These are phyloP conservation scores for Salix caprea DNA, from an alignment of 345 rosid genomes.

Conservation along the genomic window DNA sequence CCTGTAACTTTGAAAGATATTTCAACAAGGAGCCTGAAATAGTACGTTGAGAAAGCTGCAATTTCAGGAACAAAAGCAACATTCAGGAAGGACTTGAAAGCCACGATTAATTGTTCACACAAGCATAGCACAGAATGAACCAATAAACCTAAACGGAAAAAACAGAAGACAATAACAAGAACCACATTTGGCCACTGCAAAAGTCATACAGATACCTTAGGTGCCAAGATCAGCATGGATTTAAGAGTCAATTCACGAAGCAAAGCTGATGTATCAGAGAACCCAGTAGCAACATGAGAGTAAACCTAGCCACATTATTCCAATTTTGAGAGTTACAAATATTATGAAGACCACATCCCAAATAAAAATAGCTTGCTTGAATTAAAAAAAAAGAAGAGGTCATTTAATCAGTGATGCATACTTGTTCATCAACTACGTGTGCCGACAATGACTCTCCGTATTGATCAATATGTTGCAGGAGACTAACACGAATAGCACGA, in stretches of 20 bases:
- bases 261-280: constrained; percentile 85
- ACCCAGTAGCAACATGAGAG: constrained; percentile 92
- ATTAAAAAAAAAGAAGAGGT: background rate
- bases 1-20: constrained; percentile 96
- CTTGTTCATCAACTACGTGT: constrained; percentile 94
- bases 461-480: constrained; percentile 94
- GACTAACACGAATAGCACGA: constrained; percentile 89
- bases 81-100: constrained; percentile 20
- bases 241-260: constrained; percentile 97
- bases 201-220: constrained; percentile 53
- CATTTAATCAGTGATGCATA: constrained; percentile 29
- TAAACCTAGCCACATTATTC: constrained; percentile 53
- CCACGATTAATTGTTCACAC: background rate
- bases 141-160: background rate
- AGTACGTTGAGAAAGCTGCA: constrained; percentile 97
- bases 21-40: constrained; percentile 85
- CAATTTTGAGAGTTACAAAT: background rate
- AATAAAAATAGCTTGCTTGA: constrained; percentile 5
- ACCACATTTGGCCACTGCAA: background rate
- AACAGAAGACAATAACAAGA: background rate
- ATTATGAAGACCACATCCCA: background rate
- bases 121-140: background rate
- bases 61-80: constrained; percentile 17
- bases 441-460: constrained; percentile 84
- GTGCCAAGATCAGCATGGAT: constrained; percentile 93